Evolutionary conservation across 495 filamentous ascomycete genomes (phyloP).

Genomic region (Aspergillus incahuasiensis): DNA sequence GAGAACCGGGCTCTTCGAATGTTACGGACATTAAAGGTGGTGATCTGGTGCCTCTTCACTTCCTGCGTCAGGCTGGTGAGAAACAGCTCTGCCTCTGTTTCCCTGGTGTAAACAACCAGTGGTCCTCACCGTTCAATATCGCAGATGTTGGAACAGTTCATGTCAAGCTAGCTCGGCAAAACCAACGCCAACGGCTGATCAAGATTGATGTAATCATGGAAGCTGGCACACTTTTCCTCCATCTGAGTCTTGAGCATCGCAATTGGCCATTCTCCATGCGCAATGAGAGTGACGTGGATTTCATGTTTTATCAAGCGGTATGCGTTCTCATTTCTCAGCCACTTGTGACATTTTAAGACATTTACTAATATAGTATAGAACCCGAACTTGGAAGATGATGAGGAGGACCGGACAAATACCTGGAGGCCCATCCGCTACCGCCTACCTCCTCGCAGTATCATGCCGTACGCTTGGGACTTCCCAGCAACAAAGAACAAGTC

Average conservation of each 20-base stretch:
- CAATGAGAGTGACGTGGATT: conserved; percentile 94
- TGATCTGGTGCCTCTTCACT: conserved; percentile 77
- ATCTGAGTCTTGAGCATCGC: conserved; percentile 82
- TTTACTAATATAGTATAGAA: conserved; percentile 32
- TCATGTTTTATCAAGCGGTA: conserved; percentile 82
- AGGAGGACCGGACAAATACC: conserved; percentile 68
- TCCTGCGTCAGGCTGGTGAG: conserved; percentile 67
- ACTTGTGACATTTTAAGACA: background rate
- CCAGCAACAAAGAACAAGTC: conserved; percentile 95
- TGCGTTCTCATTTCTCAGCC: background rate
- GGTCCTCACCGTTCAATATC: conserved; percentile 97
- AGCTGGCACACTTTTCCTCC: conserved; percentile 85
- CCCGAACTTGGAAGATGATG: conserved; percentile 72
- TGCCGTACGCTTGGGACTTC: conserved; percentile 99
- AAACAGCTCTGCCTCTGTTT: conserved; percentile 94
- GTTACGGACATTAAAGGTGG: conserved; percentile 70
- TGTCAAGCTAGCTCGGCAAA: conserved; percentile 86
- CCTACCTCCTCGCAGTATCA: conserved; percentile 91
- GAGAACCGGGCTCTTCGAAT: conserved; percentile 84
- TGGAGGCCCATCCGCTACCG: conserved; percentile 91
- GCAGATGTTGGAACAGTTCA: conserved; percentile 87
- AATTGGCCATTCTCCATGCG: conserved; percentile 98
- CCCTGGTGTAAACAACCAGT: conserved; percentile 92
- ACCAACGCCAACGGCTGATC: conserved; percentile 83
- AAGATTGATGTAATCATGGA: conserved; percentile 88